These are phyloP conservation scores for Fusarium neocosmosporiellum DNA, from an alignment of 2,329 filamentous ascomycete species.

Conservation along the genomic window DNA sequence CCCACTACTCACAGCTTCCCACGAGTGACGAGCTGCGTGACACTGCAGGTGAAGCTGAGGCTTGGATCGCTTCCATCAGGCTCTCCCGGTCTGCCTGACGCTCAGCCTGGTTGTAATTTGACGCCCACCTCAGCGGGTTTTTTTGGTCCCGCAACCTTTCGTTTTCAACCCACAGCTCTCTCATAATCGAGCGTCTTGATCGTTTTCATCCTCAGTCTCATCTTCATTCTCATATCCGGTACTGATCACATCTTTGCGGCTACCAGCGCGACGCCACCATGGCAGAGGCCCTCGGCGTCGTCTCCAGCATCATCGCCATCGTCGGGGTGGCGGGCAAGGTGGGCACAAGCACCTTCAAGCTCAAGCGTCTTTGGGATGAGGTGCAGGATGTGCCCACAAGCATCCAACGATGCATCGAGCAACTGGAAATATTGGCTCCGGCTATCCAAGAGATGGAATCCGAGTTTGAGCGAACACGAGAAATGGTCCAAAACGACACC, in stretches of 20 bases:
- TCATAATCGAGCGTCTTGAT: background rate
- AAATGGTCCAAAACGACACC: background rate
- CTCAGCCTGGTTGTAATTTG: background rate
- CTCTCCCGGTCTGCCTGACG: background rate
- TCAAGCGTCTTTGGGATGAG: constrained; percentile 33
- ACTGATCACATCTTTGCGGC: background rate
- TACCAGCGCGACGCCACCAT: background rate
- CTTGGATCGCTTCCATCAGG: background rate
- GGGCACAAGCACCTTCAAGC: constrained; percentile 2
- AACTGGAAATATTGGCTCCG: background rate
- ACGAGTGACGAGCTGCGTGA: background rate
- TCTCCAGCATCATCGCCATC: constrained; percentile 27
- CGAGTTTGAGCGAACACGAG: background rate
- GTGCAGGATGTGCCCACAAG: constrained; percentile 15
- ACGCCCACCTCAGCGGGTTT: background rate
- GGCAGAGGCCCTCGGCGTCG: constrained; percentile 28
- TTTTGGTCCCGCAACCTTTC: background rate
- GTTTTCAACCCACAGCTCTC: background rate
- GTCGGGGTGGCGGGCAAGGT: constrained; percentile 27
- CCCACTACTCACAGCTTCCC: background rate
- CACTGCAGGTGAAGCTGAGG: background rate
- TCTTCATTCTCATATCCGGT: too few relatives aligned
- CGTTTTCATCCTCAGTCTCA: background rate
- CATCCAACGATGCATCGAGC: constrained; percentile 4
- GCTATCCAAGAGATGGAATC: constrained; percentile 9